Conservation (phyloP, 75 land plant species). For the Cryptomeria japonica region DNA sequence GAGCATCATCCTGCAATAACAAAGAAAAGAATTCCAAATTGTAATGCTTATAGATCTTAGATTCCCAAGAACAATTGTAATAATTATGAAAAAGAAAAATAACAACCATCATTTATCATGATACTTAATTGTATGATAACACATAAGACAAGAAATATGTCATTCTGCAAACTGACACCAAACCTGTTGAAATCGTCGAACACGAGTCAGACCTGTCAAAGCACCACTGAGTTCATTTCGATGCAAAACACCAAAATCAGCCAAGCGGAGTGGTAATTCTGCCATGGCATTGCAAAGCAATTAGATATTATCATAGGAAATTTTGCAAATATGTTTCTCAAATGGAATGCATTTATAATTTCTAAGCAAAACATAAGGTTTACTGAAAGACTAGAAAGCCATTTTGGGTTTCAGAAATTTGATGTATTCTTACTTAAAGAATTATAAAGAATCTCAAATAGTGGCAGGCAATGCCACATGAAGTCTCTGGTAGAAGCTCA, state of each 20-base stretch:
- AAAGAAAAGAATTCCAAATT: constrained; percentile 1
- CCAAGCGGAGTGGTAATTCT: constrained; percentile 94
- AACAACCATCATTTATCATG: not conserved
- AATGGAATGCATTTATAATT: not conserved
- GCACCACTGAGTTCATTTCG: constrained; percentile 99
- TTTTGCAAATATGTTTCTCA: not conserved
- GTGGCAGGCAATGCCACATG: not conserved
- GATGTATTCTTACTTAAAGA: not conserved
- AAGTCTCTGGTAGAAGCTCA: not conserved
- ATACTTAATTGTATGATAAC: not conserved
- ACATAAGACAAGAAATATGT: not conserved
- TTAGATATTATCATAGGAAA: not conserved
- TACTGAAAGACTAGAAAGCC: not conserved
- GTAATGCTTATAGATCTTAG: not conserved
- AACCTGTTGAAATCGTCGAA: constrained; percentile 98
- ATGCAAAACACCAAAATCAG: constrained; percentile 99
- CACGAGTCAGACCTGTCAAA: constrained; percentile 96
- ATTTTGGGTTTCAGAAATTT: not conserved
- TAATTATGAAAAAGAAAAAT: not conserved
- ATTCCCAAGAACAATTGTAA: not conserved
- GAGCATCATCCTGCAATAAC: constrained; percentile 95
- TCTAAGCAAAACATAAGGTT: not conserved
- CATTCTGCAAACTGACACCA: not conserved
- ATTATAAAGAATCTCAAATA: not conserved
- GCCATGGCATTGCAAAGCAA: constrained; percentile 5